Conservation (phyloP, 1,139 yeast genomes). For the Pichia sp. region DNA sequence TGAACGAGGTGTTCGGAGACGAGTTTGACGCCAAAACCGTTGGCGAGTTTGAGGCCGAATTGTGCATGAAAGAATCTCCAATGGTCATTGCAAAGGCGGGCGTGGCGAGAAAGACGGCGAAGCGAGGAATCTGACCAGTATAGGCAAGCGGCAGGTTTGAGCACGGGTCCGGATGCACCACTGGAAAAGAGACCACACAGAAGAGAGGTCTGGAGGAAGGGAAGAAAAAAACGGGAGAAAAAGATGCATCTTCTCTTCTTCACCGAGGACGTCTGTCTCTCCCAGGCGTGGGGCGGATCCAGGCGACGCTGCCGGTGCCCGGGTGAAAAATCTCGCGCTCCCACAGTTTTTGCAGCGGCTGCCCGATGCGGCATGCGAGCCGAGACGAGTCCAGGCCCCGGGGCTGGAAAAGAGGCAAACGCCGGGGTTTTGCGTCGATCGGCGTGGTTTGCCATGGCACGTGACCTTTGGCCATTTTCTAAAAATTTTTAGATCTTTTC, state of each 20-base stretch:
- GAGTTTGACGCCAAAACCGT: slow-evolving; percentile 8
- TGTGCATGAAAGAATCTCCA: slow-evolving; percentile 9
- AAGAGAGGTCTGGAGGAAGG: neutral
- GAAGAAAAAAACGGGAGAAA: neutral
- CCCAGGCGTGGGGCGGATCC: too few species aligned
- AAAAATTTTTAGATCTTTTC: too few species aligned
- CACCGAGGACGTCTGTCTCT: neutral
- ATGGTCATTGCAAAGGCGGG: slow-evolving; percentile 9
- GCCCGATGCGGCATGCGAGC: neutral
- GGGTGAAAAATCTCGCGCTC: too few species aligned
- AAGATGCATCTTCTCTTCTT: neutral
- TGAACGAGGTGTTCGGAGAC: neutral
- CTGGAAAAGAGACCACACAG: neutral
- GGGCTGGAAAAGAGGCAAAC: neutral
- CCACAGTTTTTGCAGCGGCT: neutral
- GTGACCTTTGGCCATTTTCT: neutral
- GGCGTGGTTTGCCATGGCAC: neutral
- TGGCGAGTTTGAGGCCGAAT: slow-evolving; percentile 8
- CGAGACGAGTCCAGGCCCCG: neutral
- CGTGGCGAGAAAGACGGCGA: too few species aligned
- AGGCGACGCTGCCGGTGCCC: too few species aligned
- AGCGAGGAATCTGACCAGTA: too few species aligned
- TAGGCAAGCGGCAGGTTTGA: too few species aligned
- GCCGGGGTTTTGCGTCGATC: neutral
- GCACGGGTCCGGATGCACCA: too few species aligned